These are phyloP conservation scores for Lathyrus tuberosus DNA, from an alignment of 306 rosid species.

Conservation along the genomic window DNA sequence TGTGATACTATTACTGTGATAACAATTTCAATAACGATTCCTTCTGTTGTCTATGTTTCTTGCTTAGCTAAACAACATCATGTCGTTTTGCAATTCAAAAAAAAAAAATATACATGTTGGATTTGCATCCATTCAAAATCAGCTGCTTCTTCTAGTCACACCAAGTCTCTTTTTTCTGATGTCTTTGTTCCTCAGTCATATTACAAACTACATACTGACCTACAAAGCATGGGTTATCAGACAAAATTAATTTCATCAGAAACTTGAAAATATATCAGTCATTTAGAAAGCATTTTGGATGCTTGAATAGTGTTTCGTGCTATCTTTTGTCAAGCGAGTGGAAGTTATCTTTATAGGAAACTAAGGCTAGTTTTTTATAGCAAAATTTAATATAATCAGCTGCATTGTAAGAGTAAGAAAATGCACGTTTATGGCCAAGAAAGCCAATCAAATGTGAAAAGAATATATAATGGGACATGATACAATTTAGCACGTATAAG, in stretches of 20 bases:
- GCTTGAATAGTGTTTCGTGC: neutral
- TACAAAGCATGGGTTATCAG: conserved; percentile 11
- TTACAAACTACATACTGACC: neutral
- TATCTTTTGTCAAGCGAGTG: neutral
- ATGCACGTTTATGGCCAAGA: neutral
- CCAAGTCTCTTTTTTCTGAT: neutral
- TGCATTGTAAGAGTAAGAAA: neutral
- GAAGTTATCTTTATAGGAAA: neutral
- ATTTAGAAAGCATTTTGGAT: neutral
- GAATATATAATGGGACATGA: too few relatives aligned
- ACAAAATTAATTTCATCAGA: neutral
- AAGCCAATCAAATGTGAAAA: neutral
- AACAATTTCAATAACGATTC: neutral
- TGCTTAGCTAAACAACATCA: neutral
- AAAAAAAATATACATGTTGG: neutral
- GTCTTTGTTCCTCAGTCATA: neutral
- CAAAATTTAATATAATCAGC: neutral
- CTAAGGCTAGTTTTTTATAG: neutral
- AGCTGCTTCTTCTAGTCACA: neutral
- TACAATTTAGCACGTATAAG: too few relatives aligned
- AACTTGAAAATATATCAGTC: neutral
- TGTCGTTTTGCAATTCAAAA: too few relatives aligned
- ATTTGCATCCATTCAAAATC: conserved; percentile 1
- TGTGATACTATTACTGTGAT: neutral
- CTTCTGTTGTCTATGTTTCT: neutral